Evolutionary conservation across 306 rosid genomes (phyloP), one percentile per base, ranked within the genome.

Genomic region (Prunus kanzakura): DNA sequence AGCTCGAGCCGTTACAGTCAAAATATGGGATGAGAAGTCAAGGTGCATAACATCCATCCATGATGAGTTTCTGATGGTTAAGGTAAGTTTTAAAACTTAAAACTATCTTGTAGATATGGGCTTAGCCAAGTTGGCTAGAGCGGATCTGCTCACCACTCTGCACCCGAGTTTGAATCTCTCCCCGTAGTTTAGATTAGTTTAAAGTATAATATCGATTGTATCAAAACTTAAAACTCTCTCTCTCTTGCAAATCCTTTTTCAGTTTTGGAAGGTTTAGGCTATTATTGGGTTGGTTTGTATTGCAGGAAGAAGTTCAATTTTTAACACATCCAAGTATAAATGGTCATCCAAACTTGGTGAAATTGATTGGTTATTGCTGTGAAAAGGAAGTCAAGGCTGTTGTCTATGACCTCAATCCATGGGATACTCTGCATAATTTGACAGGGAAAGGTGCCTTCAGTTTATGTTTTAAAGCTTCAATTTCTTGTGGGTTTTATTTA

Each of bases 391-490:
- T 85, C 7, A 83, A 81, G 58, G 92, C 91, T 18, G 70, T 86
- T 58, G 90, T 89, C 49, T 89, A 88, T 82, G 93, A 91, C 68
- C 69, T 91, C 47, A 80, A 83, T 71, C 82, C 90, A 52, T 58
- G 78, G 81, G 89, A 81, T 62, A 85, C 86, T 65, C 58, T 89
- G 79, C 86, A 85, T 19, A 83, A 81, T 77, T 27, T 87, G 54
- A 79, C 78, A 29, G 64, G 60, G 27, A 84, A 77, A 89, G 91
- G 95, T 91, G 85, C 30, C 32, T 66, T 60, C 15, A 8, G 45
- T 56, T 8, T 23, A 23, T 19, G n/a, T 29, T 69, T 41, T 10
- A 4, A 32, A 22, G 18, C 41, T 25, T 54, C 66, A 20, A 16
- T 22, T 49, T 50, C 41, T 19, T 4, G 11, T 19, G 18, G 41